phyloP scores from a whole-genome alignment of 495 filamentous ascomycete genomes.

The Penicillium verhagenii region DNA sequence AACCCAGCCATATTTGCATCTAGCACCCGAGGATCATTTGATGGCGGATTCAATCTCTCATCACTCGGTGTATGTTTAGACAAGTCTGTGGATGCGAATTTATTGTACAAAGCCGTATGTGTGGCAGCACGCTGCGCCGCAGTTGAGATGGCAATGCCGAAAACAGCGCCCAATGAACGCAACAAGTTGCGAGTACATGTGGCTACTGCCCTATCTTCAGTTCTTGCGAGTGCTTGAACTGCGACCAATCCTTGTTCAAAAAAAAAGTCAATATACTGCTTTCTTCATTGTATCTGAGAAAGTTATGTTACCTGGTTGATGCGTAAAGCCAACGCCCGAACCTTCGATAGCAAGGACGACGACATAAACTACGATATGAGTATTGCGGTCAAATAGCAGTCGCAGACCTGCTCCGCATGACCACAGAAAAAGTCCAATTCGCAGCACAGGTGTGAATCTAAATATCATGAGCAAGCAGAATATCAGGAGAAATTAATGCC shows the following conservation, averaged over 20 bases:
- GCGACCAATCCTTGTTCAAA: slow-evolving; percentile 49
- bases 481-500: slow-evolving; percentile 47
- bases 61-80: slow-evolving; percentile 9
- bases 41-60: slow-evolving; percentile 8
- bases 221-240: slow-evolving; percentile 55
- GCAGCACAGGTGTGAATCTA: neutral
- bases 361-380: slow-evolving; percentile 43
- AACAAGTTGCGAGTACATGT: slow-evolving; percentile 59
- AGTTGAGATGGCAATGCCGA: slow-evolving; percentile 54
- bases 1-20: slow-evolving; percentile 49
- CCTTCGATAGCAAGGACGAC: slow-evolving; percentile 51
- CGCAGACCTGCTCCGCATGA: slow-evolving; percentile 46
- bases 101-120: slow-evolving; percentile 33
- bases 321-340: slow-evolving; percentile 51
- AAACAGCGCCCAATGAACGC: slow-evolving; percentile 52
- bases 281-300: neutral
- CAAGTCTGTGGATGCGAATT: slow-evolving; percentile 30
- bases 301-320: slow-evolving; percentile 44
- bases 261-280: neutral
- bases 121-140: slow-evolving; percentile 49
- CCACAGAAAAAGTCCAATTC: slow-evolving; percentile 3
- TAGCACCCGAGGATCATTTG: slow-evolving; percentile 35
- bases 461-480: slow-evolving; percentile 23
- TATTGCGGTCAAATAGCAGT: slow-evolving; percentile 43
- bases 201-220: slow-evolving; percentile 54